These are phyloP conservation scores for Pistacia integerrima DNA, from an alignment of 345 rosid species.

Conservation along the genomic window DNA sequence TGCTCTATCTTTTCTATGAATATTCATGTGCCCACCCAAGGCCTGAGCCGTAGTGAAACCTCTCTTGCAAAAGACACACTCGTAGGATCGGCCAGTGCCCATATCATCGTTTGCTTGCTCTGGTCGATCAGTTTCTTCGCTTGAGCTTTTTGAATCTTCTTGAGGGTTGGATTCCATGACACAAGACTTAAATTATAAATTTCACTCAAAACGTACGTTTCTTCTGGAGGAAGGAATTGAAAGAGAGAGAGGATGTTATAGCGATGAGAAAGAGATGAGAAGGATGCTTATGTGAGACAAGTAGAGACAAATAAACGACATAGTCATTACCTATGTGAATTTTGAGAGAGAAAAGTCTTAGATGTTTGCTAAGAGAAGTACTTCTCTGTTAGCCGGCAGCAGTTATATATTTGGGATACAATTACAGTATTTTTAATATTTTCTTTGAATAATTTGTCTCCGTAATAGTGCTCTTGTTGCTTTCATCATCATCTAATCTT, in stretches of 20 bases:
- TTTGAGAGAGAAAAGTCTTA: constrained; percentile 33
- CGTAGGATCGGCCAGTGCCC: constrained; percentile 52
- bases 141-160: constrained; percentile 39
- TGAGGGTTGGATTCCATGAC: constrained; percentile 37
- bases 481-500: constrained; percentile 22
- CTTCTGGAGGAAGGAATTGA: constrained; percentile 6
- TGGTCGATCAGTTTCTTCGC: constrained; percentile 37
- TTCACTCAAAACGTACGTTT: neutral
- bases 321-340: constrained; percentile 23
- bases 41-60: constrained; percentile 97
- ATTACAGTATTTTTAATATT: constrained; percentile 1
- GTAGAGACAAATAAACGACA: constrained; percentile 34
- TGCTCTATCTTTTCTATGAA: constrained; percentile 82
- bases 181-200: neutral
- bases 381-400: constrained; percentile 36
- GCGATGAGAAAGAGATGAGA: constrained; percentile 7
- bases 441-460: constrained; percentile 6
- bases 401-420: constrained; percentile 8
- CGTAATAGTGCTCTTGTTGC: constrained; percentile 24
- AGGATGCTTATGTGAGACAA: constrained; percentile 8
- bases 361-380: constrained; percentile 10
- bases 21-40: constrained; percentile 94
- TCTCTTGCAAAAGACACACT: constrained; percentile 82
- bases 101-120: constrained; percentile 26
- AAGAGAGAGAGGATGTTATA: constrained; percentile 13